These are phyloP conservation scores for Clavispora santaluciae DNA, from an alignment of 805 yeast species.

Conservation along the genomic window DNA sequence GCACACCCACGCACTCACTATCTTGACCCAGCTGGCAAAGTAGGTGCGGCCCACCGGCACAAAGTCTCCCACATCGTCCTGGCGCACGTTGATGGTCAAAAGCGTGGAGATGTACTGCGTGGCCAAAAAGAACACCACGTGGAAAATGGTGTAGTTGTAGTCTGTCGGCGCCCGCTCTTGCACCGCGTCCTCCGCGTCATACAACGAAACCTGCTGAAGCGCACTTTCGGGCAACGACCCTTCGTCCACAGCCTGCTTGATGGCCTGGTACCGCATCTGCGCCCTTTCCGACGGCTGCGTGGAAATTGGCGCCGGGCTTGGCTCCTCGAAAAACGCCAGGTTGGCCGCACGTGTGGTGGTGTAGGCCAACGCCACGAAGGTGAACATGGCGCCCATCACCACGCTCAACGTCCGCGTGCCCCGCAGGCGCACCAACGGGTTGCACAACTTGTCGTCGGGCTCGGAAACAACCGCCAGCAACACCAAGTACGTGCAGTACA, in stretches of 20 bases:
- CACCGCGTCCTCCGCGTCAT: slow-evolving; percentile 45
- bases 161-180: slow-evolving; percentile 54
- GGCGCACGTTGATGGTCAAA: slow-evolving; percentile 84
- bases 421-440: slow-evolving; percentile 82
- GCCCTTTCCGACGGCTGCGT: slow-evolving; percentile 43
- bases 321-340: slow-evolving; percentile 37
- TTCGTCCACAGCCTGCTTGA: slow-evolving; percentile 91
- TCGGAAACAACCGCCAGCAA: slow-evolving; percentile 93
- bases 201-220: slow-evolving; percentile 63
- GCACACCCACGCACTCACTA: slow-evolving; percentile 89
- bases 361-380: slow-evolving; percentile 92
- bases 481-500: slow-evolving; percentile 86
- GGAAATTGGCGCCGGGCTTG: slow-evolving; percentile 37
- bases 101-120: slow-evolving; percentile 96
- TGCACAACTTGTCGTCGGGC: slow-evolving; percentile 91
- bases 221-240: slow-evolving; percentile 95
- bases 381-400: slow-evolving; percentile 85
- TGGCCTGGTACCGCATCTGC: slow-evolving; percentile 81
- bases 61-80: slow-evolving; percentile 80
- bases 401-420: slow-evolving; percentile 90
- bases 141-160: slow-evolving; percentile 85
- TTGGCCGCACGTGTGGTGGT: slow-evolving; percentile 97
- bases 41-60: slow-evolving; percentile 97
- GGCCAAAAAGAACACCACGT: slow-evolving; percentile 86
- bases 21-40: slow-evolving; percentile 92